Evolutionary conservation across 192 early-diverging fungal species (phyloP).

Genomic region (Lunasporangiospora selenospora): DNA sequence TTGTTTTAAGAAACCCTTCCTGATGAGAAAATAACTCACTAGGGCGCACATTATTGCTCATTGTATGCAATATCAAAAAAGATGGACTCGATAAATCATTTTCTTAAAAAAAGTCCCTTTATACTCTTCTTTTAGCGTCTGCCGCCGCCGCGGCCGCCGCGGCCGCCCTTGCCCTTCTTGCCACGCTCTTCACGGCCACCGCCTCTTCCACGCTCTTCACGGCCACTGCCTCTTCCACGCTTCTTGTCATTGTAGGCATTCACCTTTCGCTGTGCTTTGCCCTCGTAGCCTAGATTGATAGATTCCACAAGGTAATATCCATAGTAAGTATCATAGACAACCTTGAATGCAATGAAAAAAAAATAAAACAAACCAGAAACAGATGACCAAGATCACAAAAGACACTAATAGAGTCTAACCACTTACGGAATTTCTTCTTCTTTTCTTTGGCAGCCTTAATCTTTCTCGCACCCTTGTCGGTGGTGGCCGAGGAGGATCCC

Average conservation of each 20-base stretch:
- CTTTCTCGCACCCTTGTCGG: conserved; percentile 30
- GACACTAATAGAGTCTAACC: neutral
- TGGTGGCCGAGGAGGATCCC: conserved; percentile 33
- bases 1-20: too few species aligned
- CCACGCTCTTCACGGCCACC: conserved; percentile 15
- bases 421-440: conserved; percentile 48
- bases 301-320: neutral
- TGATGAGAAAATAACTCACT: too few species aligned
- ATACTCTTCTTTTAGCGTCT: conserved; percentile 8
- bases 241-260: conserved; percentile 24
- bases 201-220: conserved; percentile 8
- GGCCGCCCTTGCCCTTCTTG: neutral
- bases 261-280: conserved; percentile 39
- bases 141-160: conserved; percentile 14
- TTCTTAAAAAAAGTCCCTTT: too few species aligned
- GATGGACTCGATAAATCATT: too few species aligned
- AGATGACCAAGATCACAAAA: neutral
- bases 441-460: conserved; percentile 25
- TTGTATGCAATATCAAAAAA: too few species aligned
- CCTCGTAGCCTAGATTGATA: conserved; percentile 26
- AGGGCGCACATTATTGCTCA: too few species aligned
- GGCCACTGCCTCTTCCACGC: conserved; percentile 23
- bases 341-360: neutral
- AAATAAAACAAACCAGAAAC: neutral
- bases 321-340: neutral